phyloP scores from a whole-genome alignment of 306 rosid species.

The Medicago ruthenica region DNA sequence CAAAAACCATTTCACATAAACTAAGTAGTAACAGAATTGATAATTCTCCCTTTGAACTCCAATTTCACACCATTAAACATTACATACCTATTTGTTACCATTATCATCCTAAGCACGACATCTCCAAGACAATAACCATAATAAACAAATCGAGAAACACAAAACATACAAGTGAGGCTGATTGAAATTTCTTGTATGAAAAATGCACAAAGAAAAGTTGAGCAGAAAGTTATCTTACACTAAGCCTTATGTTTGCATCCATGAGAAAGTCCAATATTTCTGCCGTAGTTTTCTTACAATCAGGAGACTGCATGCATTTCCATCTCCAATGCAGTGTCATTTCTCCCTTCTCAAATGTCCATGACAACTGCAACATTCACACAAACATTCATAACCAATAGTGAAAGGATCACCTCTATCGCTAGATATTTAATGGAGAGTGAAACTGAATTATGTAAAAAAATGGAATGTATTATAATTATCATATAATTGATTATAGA shows the following conservation, averaged over 20 bases:
- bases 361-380: constrained; percentile 66
- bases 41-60: constrained; percentile 10
- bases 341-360: constrained; percentile 92
- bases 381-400: background rate
- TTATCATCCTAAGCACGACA: constrained; percentile 27
- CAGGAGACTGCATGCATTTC: constrained; percentile 72
- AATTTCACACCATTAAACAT: constrained; percentile 10
- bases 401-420: background rate
- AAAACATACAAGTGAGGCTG: background rate
- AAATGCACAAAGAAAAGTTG: constrained; percentile 7
- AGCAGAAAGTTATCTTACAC: constrained; percentile 68
- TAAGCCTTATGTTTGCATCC: constrained; percentile 80
- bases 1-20: background rate
- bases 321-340: constrained; percentile 86
- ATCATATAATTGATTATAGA: background rate
- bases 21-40: background rate
- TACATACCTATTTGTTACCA: background rate
- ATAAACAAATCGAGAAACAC: background rate
- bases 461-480: background rate
- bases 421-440: background rate
- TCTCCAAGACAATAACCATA: constrained; percentile 22
- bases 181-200: background rate
- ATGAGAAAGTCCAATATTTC: constrained; percentile 81
- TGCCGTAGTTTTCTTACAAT: constrained; percentile 66
- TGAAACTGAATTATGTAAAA: background rate